Evolutionary conservation across 495 filamentous ascomycete genomes (phyloP), one percentile per base, ranked within the genome.

Genomic region (Penicillium verhagenii): DNA sequence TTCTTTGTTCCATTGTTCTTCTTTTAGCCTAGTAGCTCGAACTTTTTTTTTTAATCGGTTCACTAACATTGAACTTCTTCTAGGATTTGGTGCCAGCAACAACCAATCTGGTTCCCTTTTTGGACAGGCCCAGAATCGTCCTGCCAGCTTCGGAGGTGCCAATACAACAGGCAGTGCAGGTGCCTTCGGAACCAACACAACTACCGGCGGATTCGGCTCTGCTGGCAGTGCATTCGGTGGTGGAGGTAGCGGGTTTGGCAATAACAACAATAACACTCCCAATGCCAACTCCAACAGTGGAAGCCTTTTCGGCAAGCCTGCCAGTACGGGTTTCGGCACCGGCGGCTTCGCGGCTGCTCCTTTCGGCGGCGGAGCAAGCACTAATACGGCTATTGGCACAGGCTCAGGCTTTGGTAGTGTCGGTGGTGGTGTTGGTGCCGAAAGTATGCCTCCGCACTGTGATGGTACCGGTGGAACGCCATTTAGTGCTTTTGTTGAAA

Each of bases 401-500:
- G n/a, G n/a, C n/a, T n/a, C n/a, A 11, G 61, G 58, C 38, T 52
- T 54, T 35, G 57, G 52, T 8, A 35, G 51, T 2, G 61, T 68
- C 5, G 43, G 51, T 6, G 61, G 68, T 58, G 66, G 76, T 14
- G 79, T 73, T 52, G 79, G 81, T 26, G 83, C 86, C 60, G 59
- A 70, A 25, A 72, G 73, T 28, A 63, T 68, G 9, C 65, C 72
- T 56, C 54, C 71, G n/a, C n/a, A n/a, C n/a, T 81, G 79, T 54
- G 74, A 84, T 44, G 82, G 94, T 47, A 98, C 95, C 6, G 90
- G 82, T 16, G 76, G 72, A 56, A 82, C 86, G 19, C 84, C 86
- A 6, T 98, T 96, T 72, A 75, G 79, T 42, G 73, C 91, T 1
- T 81, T 80, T 35, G 76, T 78, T n/a, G 94, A 98, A 72, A 97